Conservation (phyloP, 805 yeast species). For the Pichia heedii region DNA sequence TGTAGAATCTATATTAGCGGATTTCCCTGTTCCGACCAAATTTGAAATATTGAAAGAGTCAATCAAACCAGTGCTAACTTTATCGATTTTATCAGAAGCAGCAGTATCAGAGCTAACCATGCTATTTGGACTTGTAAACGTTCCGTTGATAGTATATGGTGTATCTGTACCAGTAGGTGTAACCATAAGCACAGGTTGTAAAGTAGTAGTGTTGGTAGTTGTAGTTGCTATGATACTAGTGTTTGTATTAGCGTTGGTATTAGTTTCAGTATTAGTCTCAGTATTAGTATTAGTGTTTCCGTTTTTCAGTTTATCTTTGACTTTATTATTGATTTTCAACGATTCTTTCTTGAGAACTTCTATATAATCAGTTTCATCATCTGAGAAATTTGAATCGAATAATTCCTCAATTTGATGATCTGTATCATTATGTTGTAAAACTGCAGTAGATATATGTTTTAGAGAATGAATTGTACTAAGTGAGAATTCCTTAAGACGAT, state of each 20-base stretch:
- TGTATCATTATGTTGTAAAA: slow-evolving; percentile 1
- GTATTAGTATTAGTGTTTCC: too few relatives aligned
- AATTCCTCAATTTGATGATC: slow-evolving; percentile 2
- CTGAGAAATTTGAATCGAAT: neutral
- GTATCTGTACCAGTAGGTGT: neutral
- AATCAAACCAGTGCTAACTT: too few relatives aligned
- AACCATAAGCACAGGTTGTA: too few relatives aligned
- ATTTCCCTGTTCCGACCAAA: too few relatives aligned
- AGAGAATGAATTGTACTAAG: slow-evolving; percentile 5
- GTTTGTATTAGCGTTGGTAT: too few relatives aligned
- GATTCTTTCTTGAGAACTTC: neutral
- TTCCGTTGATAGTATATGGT: neutral
- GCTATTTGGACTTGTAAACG: neutral
- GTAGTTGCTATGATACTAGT: too few relatives aligned
- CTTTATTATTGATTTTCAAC: neutral
- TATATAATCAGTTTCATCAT: neutral
- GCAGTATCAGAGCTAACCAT: neutral
- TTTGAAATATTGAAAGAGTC: too few relatives aligned
- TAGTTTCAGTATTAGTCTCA: too few relatives aligned
- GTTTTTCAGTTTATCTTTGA: neutral
- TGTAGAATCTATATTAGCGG: neutral
- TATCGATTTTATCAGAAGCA: neutral
- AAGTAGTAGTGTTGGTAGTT: neutral
- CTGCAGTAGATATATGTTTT: slow-evolving; percentile 7
- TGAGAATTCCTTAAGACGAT: neutral